Percentiles rank a stretch among this genome's conserved stretches.
Evolutionary conservation across 768 basidiomycete species (phyloP).

Genomic region (Mycena kentingensis): DNA sequence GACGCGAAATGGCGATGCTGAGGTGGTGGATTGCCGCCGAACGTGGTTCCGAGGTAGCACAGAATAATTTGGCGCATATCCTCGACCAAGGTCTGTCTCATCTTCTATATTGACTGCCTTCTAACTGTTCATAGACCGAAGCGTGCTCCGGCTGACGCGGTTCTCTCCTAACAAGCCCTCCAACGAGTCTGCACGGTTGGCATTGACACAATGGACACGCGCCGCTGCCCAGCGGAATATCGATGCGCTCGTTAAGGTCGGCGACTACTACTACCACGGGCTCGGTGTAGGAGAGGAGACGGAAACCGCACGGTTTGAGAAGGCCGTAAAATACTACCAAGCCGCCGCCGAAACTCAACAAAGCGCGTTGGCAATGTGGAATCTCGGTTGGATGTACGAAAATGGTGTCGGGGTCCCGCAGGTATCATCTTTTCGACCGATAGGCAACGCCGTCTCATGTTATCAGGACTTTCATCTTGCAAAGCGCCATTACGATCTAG

Average conservation of each 20-base stretch:
- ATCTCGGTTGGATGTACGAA: constrained; percentile 99
- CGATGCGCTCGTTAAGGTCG: constrained; percentile 97
- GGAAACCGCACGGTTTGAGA: constrained; percentile 70
- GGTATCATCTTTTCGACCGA: constrained; percentile 39
- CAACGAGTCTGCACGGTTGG: constrained; percentile 80
- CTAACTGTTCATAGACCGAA: constrained; percentile 54
- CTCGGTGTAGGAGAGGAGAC: constrained; percentile 75
- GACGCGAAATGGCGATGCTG: constrained; percentile 82
- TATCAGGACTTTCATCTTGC: constrained; percentile 91
- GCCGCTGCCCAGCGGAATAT: constrained; percentile 92
- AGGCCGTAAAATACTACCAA: constrained; percentile 92
- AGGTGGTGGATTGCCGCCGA: constrained; percentile 97
- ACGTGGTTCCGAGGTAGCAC: constrained; percentile 86
- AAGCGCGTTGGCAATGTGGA: constrained; percentile 97
- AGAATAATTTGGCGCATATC: constrained; percentile 92
- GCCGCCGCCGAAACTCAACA: constrained; percentile 90
- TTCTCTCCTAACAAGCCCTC: constrained; percentile 73
- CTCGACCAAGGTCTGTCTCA: constrained; percentile 81
- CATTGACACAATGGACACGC: constrained; percentile 91
- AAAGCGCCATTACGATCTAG: constrained; percentile 92
- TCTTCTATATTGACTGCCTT: not conserved
- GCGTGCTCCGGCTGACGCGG: constrained; percentile 64
- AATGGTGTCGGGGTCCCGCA: constrained; percentile 90
- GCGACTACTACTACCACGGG: constrained; percentile 95
- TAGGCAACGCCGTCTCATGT: not conserved